These are phyloP conservation scores for Rhodosporidiobolus sp. DNA, from an alignment of 768 basidiomycete species.

Conservation along the genomic window DNA sequence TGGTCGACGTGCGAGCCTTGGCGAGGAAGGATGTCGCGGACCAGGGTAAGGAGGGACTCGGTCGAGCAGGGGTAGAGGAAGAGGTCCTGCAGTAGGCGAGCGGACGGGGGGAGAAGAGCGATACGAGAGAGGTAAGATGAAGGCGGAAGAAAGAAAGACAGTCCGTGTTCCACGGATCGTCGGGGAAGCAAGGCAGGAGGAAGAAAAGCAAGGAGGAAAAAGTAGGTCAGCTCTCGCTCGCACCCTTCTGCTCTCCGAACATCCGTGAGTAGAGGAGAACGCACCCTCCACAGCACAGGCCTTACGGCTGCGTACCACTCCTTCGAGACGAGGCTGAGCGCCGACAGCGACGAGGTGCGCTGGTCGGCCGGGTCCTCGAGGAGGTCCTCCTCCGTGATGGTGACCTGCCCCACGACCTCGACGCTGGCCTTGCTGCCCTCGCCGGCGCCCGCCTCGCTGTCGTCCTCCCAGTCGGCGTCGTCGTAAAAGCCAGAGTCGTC, in stretches of 20 bases:
- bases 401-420: not conserved
- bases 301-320: not conserved
- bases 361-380: not conserved
- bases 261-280: not conserved
- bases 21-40: constrained; percentile 15
- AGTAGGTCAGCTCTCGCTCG: not conserved
- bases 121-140: not conserved
- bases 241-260: no score
- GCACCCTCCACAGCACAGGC: constrained; percentile 5
- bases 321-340: not conserved
- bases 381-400: not conserved
- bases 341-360: not conserved
- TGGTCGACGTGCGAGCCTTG: constrained; percentile 5
- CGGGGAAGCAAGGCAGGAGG: no score
- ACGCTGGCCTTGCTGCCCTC: not conserved
- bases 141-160: not conserved
- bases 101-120: no score
- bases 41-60: not conserved
- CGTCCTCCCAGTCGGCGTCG: constrained; percentile 7
- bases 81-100: not conserved
- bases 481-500: constrained; percentile 52
- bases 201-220: not conserved
- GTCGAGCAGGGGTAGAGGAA: not conserved
- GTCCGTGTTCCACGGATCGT: no score
- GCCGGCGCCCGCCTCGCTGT: not conserved